These are phyloP conservation scores for Blastobotrys apis DNA, from an alignment of 1,139 yeast genomes.

Conservation along the genomic window DNA sequence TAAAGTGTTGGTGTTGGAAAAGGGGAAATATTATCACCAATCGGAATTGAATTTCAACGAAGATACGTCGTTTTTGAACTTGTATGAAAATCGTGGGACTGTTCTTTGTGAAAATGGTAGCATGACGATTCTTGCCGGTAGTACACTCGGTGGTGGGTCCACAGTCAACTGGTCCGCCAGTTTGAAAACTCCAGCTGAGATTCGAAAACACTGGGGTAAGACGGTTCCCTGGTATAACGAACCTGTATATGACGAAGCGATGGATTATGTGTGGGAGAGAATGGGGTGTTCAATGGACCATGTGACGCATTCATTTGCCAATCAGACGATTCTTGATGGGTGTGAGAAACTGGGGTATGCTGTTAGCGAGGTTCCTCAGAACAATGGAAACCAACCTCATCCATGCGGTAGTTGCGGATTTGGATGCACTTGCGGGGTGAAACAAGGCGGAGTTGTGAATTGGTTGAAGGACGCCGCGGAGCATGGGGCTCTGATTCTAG, in stretches of 20 bases:
- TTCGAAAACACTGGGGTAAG: conserved; percentile 51
- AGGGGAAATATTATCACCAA: conserved; percentile 46
- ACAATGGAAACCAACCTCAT: conserved; percentile 49
- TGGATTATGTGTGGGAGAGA: conserved; percentile 47
- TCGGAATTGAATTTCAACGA: conserved; percentile 43
- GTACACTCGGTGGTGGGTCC: conserved; percentile 59
- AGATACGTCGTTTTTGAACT: conserved; percentile 36
- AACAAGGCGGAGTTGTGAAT: conserved; percentile 50
- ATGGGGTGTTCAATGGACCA: conserved; percentile 49
- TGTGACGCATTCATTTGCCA: conserved; percentile 49
- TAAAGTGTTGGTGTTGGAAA: conserved; percentile 49
- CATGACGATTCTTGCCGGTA: conserved; percentile 47
- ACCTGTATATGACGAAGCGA: conserved; percentile 45
- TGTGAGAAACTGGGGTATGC: conserved; percentile 46
- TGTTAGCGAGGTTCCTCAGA: conserved; percentile 45
- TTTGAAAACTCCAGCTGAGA: conserved; percentile 49
- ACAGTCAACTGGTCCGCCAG: conserved; percentile 64
- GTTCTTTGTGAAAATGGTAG: conserved; percentile 38
- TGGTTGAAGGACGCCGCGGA: conserved; percentile 53
- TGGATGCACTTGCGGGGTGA: conserved; percentile 55
- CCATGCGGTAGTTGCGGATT: conserved; percentile 50
- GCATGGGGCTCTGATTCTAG: conserved; percentile 49
- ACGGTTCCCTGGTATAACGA: conserved; percentile 46
- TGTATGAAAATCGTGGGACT: conserved; percentile 45
- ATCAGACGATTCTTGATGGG: conserved; percentile 47